phyloP scores from a whole-genome alignment of 225 moss, liverwort and hornwort genomes.

The Physcomitrellopsis africana region DNA sequence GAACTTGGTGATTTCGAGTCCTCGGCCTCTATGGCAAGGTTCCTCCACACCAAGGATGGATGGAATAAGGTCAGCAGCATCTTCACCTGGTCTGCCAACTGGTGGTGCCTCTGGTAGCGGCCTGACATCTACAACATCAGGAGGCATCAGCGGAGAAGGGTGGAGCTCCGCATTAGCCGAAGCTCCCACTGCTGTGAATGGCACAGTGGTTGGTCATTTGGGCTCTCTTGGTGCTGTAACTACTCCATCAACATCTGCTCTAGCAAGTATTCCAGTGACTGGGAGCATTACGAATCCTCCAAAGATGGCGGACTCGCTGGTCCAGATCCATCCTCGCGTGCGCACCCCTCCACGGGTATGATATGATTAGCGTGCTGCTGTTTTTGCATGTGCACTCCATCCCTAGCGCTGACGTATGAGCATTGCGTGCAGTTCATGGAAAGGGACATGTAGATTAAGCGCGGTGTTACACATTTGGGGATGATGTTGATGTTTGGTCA shows the following conservation, averaged over 20 bases:
- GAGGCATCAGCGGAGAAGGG: constrained; percentile 61
- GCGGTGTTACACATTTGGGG: background rate
- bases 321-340: constrained; percentile 69
- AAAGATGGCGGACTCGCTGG: constrained; percentile 67
- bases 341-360: constrained; percentile 75
- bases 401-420: constrained; percentile 18
- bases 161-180: constrained; percentile 80
- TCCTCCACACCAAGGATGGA: constrained; percentile 63
- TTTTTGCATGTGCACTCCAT: background rate
- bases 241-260: constrained; percentile 30
- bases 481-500: background rate
- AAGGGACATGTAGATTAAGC: background rate
- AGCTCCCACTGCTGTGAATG: constrained; percentile 56
- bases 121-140: constrained; percentile 39
- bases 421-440: background rate
- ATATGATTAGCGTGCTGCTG: background rate
- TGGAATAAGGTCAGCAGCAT: constrained; percentile 49
- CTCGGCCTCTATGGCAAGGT: constrained; percentile 74
- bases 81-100: constrained; percentile 40
- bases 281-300: constrained; percentile 42
- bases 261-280: constrained; percentile 27
- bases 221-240: constrained; percentile 21
- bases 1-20: constrained; percentile 59
- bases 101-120: constrained; percentile 23
- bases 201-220: constrained; percentile 33